These are phyloP conservation scores for Quercus gilva DNA, from an alignment of 306 rosid species.

Conservation along the genomic window DNA sequence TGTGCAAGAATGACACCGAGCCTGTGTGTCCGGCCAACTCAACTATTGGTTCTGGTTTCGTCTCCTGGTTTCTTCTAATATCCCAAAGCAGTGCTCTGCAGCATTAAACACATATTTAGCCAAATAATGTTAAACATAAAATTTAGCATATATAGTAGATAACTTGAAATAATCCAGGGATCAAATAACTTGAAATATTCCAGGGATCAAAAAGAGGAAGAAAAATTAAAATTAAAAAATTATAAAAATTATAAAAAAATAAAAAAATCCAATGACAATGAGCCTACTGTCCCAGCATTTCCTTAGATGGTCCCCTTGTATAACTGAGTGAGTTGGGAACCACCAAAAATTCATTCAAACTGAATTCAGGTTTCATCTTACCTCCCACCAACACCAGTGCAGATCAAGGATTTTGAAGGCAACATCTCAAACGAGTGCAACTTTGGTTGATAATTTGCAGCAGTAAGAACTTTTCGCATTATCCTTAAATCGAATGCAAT, in stretches of 20 bases:
- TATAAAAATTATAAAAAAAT: too few relatives aligned
- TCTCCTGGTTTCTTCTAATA: constrained; percentile 60
- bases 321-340: neutral
- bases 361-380: constrained; percentile 16
- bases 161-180: too few relatives aligned
- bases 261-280: too few relatives aligned
- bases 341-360: neutral
- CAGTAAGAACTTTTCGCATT: constrained; percentile 63
- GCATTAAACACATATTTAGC: neutral
- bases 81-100: constrained; percentile 90
- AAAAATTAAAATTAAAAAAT: too few relatives aligned
- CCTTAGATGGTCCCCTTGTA: neutral
- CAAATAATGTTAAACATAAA: neutral
- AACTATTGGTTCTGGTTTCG: constrained; percentile 42
- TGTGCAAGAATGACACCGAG: constrained; percentile 48
- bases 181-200: too few relatives aligned
- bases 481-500: constrained; percentile 74
- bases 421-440: constrained; percentile 54
- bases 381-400: constrained; percentile 71
- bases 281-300: neutral
- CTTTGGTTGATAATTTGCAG: constrained; percentile 43
- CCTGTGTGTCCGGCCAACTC: constrained; percentile 68
- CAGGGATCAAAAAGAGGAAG: too few relatives aligned
- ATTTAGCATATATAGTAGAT: too few relatives aligned
- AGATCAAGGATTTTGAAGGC: constrained; percentile 68